phyloP scores from a whole-genome alignment of 2,329 filamentous ascomycete genomes.

The Paecilomyces dactylethromorphus region DNA sequence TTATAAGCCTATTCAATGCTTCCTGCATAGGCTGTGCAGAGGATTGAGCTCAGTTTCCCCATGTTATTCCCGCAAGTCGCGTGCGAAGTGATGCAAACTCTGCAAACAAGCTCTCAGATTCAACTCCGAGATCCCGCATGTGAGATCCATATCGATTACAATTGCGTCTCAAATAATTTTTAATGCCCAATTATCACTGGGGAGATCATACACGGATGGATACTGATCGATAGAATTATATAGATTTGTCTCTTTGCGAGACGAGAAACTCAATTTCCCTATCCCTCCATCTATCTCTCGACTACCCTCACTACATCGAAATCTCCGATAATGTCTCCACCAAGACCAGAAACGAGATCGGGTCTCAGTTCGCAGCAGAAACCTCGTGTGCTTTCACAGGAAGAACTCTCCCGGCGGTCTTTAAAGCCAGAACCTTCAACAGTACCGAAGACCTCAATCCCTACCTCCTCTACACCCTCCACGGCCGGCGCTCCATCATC shows the following conservation, averaged over 20 bases:
- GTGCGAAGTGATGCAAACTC: slow-evolving; percentile 8
- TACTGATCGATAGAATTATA: neutral
- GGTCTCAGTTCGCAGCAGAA: neutral
- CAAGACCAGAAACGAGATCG: neutral
- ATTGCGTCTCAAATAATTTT: neutral
- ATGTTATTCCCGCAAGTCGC: neutral
- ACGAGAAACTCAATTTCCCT: neutral
- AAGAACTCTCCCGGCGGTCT: neutral
- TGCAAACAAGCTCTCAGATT: slow-evolving; percentile 10
- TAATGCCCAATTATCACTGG: neutral
- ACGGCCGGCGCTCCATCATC: neutral
- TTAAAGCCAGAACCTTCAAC: slow-evolving; percentile 3
- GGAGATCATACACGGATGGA: neutral
- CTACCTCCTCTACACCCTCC: neutral
- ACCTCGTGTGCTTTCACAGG: neutral
- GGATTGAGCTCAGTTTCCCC: neutral
- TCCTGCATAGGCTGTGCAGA: neutral
- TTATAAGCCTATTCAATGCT: neutral
- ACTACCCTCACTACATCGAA: neutral
- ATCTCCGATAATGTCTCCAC: neutral
- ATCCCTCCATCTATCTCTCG: neutral
- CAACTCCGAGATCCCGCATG: slow-evolving; percentile 2
- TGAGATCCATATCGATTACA: slow-evolving; percentile 1
- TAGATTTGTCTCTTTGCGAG: neutral
- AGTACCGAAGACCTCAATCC: neutral